phyloP scores from a whole-genome alignment of 1,139 yeast species.

The Geotrichum restrictum region DNA sequence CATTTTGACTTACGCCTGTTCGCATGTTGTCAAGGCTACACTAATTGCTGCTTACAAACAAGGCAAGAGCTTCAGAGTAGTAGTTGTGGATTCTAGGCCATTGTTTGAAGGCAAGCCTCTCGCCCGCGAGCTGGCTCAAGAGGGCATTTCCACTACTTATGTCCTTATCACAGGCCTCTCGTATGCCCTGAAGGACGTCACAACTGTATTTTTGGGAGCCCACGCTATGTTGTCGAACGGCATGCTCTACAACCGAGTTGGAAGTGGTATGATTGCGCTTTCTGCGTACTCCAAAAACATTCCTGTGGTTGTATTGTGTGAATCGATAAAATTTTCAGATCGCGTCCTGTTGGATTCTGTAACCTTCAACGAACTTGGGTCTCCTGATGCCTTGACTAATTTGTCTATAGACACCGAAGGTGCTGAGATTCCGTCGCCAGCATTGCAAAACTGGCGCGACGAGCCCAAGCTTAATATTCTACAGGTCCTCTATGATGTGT shows the following conservation, averaged over 20 bases:
- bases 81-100: conserved; percentile 93
- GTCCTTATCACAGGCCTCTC: conserved; percentile 76
- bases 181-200: conserved; percentile 76
- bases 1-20: conserved; percentile 81
- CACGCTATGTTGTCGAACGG: conserved; percentile 97
- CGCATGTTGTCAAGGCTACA: conserved; percentile 74
- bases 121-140: conserved; percentile 56
- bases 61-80: conserved; percentile 68
- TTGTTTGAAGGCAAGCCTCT: conserved; percentile 85
- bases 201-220: conserved; percentile 90
- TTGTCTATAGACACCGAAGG: conserved; percentile 45
- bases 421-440: conserved; percentile 33
- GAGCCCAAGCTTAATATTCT: conserved; percentile 64
- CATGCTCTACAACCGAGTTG: conserved; percentile 85
- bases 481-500: conserved; percentile 86
- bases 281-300: conserved; percentile 82
- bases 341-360: conserved; percentile 94
- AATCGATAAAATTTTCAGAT: conserved; percentile 89
- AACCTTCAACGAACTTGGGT: conserved; percentile 87
- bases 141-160: conserved; percentile 64
- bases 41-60: conserved; percentile 65
- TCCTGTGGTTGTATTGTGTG: conserved; percentile 94
- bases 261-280: conserved; percentile 92
- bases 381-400: conserved; percentile 63
- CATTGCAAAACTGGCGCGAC: conserved; percentile 62